Base-by-base conservation (phyloP, 2,329 filamentous ascomycete genomes). In the Fusarium heterosporum region DNA sequence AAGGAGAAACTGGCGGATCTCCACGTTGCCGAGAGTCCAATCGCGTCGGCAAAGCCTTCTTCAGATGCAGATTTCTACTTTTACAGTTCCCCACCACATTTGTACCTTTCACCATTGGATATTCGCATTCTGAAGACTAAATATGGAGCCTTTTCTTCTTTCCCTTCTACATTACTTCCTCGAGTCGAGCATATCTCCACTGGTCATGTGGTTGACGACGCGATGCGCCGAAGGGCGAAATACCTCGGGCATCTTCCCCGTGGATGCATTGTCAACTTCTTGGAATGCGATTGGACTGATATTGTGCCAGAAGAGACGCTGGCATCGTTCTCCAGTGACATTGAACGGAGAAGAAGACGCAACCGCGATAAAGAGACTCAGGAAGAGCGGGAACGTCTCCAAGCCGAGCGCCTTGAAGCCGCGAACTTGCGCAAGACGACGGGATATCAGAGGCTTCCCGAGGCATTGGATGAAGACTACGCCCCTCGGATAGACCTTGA, bases 211-310 rank as follows among this genome's bases (percentile, higher is more conserved):
- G 88, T 97, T 7, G 93, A 97, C 69, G 93, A 97, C 72, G 89
- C 90, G 16, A 78, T 97, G 52, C 88, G 94, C 45, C 93, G 91
- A 75, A 87, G 93, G 30, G 89, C 92, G 55, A 97, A 96, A 76
- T 97, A 97, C 68, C 85, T 97, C 4, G 88, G 88, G 1, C 94
- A 97, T 77, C 84, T 97, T 8, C 94, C 94, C 0, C 89, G 91
- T 49, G 94, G 94, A n/a, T 97, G 93, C 76, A 90, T 97, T 68
- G 92, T 97, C 40, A 93, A 86, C 68, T 97, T 97, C 72, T 78
- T 97, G 2, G 94, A 97, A 78, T 97, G 94, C 74, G 93, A 97
- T 76, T 97, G 94, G 94, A 93, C 92, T 4, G 93, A 97, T 69
- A 92, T 96, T 36, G 92, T 97, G 7, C 85, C 89, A 4, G 84